Percentiles rank a stretch among this genome's conserved stretches.
These are phyloP conservation scores for Pythium phragmitis DNA, from an alignment of 352 stramenopile genomes.

Conservation along the genomic window DNA sequence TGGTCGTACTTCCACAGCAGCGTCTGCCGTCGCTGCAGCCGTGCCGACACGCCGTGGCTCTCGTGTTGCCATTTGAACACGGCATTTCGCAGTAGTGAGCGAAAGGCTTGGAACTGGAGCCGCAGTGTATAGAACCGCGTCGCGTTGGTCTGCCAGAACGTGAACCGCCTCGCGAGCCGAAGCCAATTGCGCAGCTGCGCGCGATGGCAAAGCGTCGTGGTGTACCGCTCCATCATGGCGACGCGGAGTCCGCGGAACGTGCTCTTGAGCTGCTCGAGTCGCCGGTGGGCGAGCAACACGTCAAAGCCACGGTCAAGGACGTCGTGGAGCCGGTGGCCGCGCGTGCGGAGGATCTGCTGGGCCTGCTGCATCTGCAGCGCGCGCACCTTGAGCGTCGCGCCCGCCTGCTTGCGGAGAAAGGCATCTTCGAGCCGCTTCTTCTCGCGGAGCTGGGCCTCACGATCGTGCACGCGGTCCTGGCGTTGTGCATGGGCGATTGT, in stretches of 20 bases:
- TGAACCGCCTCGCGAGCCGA: conserved; percentile 24
- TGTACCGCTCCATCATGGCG: conserved; percentile 22
- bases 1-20: conserved; percentile 24
- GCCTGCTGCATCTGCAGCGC: conserved; percentile 24
- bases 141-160: conserved; percentile 31
- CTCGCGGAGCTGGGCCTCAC: conserved; percentile 29
- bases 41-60: conserved; percentile 12
- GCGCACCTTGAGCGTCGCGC: conserved; percentile 29
- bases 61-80: conserved; percentile 30
- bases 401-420: conserved; percentile 34
- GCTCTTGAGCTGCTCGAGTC: conserved; percentile 20
- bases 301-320: conserved; percentile 34
- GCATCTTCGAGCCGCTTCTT: conserved; percentile 25
- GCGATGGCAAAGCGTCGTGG: conserved; percentile 30
- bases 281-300: conserved; percentile 22
- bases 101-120: conserved; percentile 31
- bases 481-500: conserved; percentile 14
- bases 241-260: conserved; percentile 33
- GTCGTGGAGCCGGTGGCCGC: conserved; percentile 35
- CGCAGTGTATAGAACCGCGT: conserved; percentile 30
- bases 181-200: conserved; percentile 37
- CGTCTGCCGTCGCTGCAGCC: conserved; percentile 18
- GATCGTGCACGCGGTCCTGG: conserved; percentile 22
- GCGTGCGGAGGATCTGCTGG: conserved; percentile 34
- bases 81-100: conserved; percentile 25